Base-by-base conservation (phyloP, 1,284 basidiomycete species). In the Singerocomus inundabilis region DNA sequence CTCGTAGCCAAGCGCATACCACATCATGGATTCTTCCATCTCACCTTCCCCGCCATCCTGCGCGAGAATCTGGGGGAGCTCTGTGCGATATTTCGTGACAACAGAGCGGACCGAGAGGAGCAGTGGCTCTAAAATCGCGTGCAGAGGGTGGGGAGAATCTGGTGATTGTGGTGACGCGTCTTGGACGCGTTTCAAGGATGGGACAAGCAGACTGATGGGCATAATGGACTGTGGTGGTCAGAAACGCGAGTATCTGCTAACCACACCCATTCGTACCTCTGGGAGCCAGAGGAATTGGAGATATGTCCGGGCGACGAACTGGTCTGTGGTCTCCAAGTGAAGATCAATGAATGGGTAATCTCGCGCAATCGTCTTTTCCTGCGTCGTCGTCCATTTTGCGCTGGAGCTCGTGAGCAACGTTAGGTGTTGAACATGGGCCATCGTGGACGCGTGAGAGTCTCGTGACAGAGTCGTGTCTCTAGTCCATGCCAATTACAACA, bases 251-350 rank as follows among this genome's bases (percentile, higher is more conserved):
- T 1, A 25, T 29, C 13, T 5, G 24, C n/a, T 3, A 28, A 25
- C 2, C 16, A 18, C 21, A 9, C 18, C 21, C 4, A 41, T 10
- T 6, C 56, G 38, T 49, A 83, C 87, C 71, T 88, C 79, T 44
- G 87, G 87, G 39, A 89, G 75, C 85, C 86, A 90, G 10, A 90
- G 73, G 57, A 82, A 86, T 59, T 88, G 85, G 34, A 87, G 74
- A 66, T 90, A 90, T 0, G 71, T 79, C 13, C 78, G 70, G 1
- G 67, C 70, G 30, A 80, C 70, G 55, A 73, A 79, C 54, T 79
- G 72, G 18, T 77, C 77, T 21, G 71, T 67, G 0, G 68, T 61
- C 57, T 78, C 76, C 26, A 70, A 26, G 39, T 56, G 55, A 24
- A 69, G 54, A 34, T 72, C 55, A 6, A 68, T 63, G 46, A 82